Evolutionary conservation across 192 early-diverging fungal species (phyloP).

Genomic region (Entomortierella beljakovae): DNA sequence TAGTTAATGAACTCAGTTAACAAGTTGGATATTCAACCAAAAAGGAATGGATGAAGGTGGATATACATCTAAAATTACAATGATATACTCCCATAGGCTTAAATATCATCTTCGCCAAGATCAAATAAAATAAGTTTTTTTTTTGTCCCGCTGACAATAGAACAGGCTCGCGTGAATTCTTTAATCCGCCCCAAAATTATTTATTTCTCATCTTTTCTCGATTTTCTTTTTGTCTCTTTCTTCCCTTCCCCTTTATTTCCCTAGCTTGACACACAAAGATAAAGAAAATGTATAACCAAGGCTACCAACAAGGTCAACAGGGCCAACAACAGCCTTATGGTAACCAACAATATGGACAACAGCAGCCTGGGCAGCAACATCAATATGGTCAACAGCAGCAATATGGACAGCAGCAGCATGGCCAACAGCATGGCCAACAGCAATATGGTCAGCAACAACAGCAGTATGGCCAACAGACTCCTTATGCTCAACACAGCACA

Average conservation of each 20-base stretch:
- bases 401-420: conserved; percentile 3
- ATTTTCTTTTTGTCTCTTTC: conserved; percentile 11
- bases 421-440: conserved; percentile 15
- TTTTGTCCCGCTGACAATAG: too few relatives aligned
- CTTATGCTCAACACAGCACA: conserved; percentile 1
- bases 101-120: too few relatives aligned
- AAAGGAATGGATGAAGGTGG: too few relatives aligned
- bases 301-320: conserved; percentile 13
- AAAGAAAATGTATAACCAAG: conserved; percentile 28
- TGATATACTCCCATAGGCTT: too few relatives aligned
- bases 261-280: conserved; percentile 6
- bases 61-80: too few relatives aligned
- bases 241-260: not conserved
- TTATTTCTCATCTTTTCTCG: not conserved
- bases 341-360: conserved; percentile 19
- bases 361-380: conserved; percentile 16
- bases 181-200: too few relatives aligned
- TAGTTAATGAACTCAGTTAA: too few relatives aligned
- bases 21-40: too few relatives aligned
- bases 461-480: conserved; percentile 11
- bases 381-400: conserved; percentile 10
- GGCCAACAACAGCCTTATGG: conserved; percentile 22
- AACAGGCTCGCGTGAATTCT: too few relatives aligned
- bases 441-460: conserved; percentile 14
- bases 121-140: too few relatives aligned